These are phyloP conservation scores for Stachybotrys chartarum DNA, from an alignment of 2,329 filamentous ascomycete genomes.

Conservation along the genomic window DNA sequence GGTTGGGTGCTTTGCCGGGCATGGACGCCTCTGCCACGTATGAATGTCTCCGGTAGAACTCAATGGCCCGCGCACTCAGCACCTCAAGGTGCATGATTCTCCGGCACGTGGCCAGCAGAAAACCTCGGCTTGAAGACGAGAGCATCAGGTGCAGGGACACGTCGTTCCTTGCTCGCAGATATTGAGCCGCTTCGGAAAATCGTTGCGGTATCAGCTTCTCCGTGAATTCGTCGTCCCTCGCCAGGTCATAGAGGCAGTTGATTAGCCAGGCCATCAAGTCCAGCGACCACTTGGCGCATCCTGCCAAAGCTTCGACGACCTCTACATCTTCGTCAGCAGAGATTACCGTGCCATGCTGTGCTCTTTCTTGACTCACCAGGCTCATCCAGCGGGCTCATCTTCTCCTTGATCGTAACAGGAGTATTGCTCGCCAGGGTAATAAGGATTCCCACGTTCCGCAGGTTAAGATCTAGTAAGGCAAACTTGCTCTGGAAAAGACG, in stretches of 20 bases:
- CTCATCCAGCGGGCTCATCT: constrained; percentile 55
- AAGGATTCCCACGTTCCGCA: constrained; percentile 64
- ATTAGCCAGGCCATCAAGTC: constrained; percentile 60
- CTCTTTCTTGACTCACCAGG: constrained; percentile 23
- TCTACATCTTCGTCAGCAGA: constrained; percentile 36
- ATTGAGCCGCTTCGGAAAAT: constrained; percentile 40
- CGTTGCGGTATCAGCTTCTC: constrained; percentile 39
- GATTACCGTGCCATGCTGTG: too few species aligned
- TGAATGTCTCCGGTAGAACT: constrained; percentile 41
- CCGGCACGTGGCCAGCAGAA: constrained; percentile 62
- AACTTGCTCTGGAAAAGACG: constrained; percentile 66
- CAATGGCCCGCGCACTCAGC: constrained; percentile 40
- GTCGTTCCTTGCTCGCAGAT: constrained; percentile 48
- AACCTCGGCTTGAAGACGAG: constrained; percentile 65
- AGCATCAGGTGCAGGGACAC: constrained; percentile 59
- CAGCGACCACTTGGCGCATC: constrained; percentile 72
- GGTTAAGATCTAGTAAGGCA: constrained; percentile 65
- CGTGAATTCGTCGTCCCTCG: constrained; percentile 44
- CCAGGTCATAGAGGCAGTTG: constrained; percentile 51
- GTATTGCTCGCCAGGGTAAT: constrained; percentile 56
- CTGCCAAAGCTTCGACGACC: constrained; percentile 63
- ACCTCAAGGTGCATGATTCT: constrained; percentile 51
- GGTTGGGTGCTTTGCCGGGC: constrained; percentile 33
- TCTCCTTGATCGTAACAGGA: constrained; percentile 43
- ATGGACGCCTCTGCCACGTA: constrained; percentile 31